A percentile compares a stretch with the other conserved stretches of the same genome.
Conservation (phyloP, 1,284 basidiomycete species). For the Inonotus obliquus region DNA sequence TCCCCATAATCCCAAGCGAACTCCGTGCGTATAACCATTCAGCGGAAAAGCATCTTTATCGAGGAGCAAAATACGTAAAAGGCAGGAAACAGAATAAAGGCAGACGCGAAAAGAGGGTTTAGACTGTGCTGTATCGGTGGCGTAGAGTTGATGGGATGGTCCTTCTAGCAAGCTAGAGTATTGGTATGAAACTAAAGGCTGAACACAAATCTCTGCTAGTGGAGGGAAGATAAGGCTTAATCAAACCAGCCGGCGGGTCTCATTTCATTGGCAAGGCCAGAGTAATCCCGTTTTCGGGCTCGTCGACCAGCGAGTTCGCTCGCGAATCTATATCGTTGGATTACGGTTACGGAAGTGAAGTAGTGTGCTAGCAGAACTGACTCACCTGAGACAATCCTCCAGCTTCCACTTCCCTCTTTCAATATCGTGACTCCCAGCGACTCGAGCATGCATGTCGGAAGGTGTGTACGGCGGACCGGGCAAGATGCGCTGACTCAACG, state of each 20-base stretch:
- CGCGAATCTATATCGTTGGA: constrained; percentile 49
- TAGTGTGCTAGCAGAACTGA: not conserved
- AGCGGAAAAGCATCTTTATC: too few relatives aligned
- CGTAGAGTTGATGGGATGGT: too few relatives aligned
- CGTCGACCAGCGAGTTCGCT: constrained; percentile 73
- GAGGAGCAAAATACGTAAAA: too few relatives aligned
- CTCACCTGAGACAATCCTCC: constrained; percentile 69
- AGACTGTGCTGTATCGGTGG: too few relatives aligned
- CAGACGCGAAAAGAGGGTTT: too few relatives aligned
- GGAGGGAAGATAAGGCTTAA: constrained; percentile 12
- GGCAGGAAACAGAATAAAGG: too few relatives aligned
- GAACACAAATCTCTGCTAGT: too few relatives aligned
- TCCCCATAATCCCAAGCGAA: too few relatives aligned
- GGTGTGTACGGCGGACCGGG: constrained; percentile 70
- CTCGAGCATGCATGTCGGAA: constrained; percentile 38
- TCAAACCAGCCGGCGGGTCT: constrained; percentile 66
- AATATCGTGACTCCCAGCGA: constrained; percentile 31
- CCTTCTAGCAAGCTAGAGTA: too few relatives aligned
- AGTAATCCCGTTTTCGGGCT: constrained; percentile 53
- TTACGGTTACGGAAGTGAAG: not conserved
- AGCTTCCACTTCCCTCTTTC: constrained; percentile 58
- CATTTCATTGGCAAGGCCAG: constrained; percentile 70
- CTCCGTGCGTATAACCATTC: too few relatives aligned
- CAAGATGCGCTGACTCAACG: constrained; percentile 57
- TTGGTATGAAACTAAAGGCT: too few relatives aligned